phyloP scores from a whole-genome alignment of 2,329 filamentous ascomycete genomes.

The Claviceps pazoutovae region DNA sequence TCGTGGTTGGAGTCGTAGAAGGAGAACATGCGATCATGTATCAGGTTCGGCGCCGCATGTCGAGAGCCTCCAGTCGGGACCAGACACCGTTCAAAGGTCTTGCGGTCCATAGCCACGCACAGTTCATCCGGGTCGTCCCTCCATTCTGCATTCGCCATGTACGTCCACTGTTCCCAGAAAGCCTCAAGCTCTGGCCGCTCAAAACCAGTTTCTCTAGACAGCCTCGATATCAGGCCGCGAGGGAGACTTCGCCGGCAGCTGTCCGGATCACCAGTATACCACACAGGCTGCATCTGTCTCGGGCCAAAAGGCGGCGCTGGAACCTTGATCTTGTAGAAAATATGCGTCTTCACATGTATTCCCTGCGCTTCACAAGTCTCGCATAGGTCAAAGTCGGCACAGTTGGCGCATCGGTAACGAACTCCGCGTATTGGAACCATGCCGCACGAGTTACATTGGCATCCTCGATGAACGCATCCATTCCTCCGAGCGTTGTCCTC shows the following conservation, averaged over 20 bases:
- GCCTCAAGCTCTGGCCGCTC: conserved; percentile 83
- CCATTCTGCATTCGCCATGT: conserved; percentile 79
- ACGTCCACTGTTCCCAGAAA: conserved; percentile 93
- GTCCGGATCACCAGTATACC: conserved; percentile 79
- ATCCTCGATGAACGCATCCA: conserved; percentile 83
- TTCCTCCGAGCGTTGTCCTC: conserved; percentile 83
- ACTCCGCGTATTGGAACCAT: conserved; percentile 82
- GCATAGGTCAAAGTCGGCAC: conserved; percentile 89
- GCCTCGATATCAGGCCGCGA: conserved; percentile 49
- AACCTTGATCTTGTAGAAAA: conserved; percentile 92
- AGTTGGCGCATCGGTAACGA: conserved; percentile 89
- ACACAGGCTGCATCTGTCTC: conserved; percentile 66
- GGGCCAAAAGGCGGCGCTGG: conserved; percentile 76
- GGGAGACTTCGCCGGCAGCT: conserved; percentile 55
- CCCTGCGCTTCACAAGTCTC: conserved; percentile 76
- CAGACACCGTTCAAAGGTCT: conserved; percentile 83
- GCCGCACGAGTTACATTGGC: conserved; percentile 81
- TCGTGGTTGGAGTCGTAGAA: conserved; percentile 92
- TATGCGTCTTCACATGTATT: conserved; percentile 74
- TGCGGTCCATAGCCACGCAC: conserved; percentile 73
- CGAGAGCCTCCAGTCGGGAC: conserved; percentile 71
- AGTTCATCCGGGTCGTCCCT: conserved; percentile 65
- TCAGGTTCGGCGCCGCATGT: conserved; percentile 68
- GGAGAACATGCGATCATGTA: conserved; percentile 91
- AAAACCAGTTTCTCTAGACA: conserved; percentile 60